phyloP scores from a whole-genome alignment of 345 rosid genomes.

The Camelina laxa region DNA sequence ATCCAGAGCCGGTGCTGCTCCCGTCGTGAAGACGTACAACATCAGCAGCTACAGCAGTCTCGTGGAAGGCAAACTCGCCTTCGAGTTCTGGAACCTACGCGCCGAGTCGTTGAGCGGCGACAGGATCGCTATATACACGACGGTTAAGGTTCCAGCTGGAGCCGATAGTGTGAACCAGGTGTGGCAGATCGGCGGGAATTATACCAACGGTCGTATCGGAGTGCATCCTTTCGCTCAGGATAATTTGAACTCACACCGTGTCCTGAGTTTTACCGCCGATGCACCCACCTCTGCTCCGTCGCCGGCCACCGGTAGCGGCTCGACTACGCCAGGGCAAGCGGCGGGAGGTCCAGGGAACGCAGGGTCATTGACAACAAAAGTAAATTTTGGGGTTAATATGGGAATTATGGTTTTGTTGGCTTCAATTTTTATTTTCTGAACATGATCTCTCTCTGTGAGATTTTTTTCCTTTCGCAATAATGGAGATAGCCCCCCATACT shows the following conservation, averaged over 20 bases:
- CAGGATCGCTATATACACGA: conserved; percentile 51
- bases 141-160: conserved; percentile 60
- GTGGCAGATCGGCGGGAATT: conserved; percentile 79
- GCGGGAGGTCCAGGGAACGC: conserved; percentile 39
- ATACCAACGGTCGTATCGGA: conserved; percentile 41
- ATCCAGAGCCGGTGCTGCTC: conserved; percentile 32
- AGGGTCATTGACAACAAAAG: conserved; percentile 8
- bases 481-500: conserved; percentile 7
- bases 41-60: conserved; percentile 42
- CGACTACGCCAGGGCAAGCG: conserved; percentile 21
- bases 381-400: conserved; percentile 40
- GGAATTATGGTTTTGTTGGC: conserved; percentile 35
- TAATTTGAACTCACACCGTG: conserved; percentile 43
- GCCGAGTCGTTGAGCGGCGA: conserved; percentile 44
- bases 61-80: conserved; percentile 49
- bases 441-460: not conserved
- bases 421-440: conserved; percentile 24
- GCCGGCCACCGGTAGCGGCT: conserved; percentile 20
- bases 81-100: conserved; percentile 59
- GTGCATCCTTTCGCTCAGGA: conserved; percentile 36
- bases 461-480: conserved; percentile 24
- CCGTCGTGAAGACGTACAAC: conserved; percentile 57
- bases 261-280: conserved; percentile 24
- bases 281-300: conserved; percentile 6
- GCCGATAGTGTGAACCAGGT: conserved; percentile 65